Base-by-base conservation (phyloP, 768 basidiomycete genomes). In the Serendipita vermifera region DNA sequence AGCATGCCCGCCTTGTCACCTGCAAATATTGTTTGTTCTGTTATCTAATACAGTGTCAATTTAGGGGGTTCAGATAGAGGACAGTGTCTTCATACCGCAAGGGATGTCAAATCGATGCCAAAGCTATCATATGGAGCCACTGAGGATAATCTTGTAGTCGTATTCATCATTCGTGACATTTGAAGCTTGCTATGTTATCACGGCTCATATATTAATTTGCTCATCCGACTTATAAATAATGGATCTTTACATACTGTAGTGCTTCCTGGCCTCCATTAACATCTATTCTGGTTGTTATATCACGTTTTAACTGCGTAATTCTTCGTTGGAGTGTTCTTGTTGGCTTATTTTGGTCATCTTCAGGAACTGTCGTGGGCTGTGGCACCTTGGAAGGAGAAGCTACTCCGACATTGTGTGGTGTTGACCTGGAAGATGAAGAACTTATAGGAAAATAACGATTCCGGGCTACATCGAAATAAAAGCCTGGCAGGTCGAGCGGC, bases 1-100 rank as follows among this genome's bases (percentile, higher is more conserved):
- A 51, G 46, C 46, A 51, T 51, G n/a, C 46, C 46, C 7, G 29
- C 46, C 32, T 51, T 51, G 29, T 51, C 46, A 15, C 46, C 46
- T 11, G 46, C 46, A 51, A 51, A 26, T 22, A 51, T 24, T 36
- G 11, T 9, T 27, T 20, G 20, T 7, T 13, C 9, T 27, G 7
- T 22, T 7, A n/a, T 20, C 46, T 22, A 27, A 31, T n/a, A 9
- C 24, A 15, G n/a, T 13, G 9, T 1, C 46, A n/a, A 27, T 51
- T 9, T n/a, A 9, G n/a, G 9, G 32, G 9, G 5, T 20, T 2
- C 7, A n/a, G 11, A 3, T 51, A 20, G 26, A 27, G 9, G 29
- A 5, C 7, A 26, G n/a, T 5, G 9, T 22, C 9, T n/a, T 20
- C 24, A 51, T 22, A 51, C 29, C n/a, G 27, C 17, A 24, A 51